Evolutionary conservation across 169 alveolate genomes (phyloP), one percentile per base, ranked within the genome.

Genomic region (Toxoplasma gondii): DNA sequence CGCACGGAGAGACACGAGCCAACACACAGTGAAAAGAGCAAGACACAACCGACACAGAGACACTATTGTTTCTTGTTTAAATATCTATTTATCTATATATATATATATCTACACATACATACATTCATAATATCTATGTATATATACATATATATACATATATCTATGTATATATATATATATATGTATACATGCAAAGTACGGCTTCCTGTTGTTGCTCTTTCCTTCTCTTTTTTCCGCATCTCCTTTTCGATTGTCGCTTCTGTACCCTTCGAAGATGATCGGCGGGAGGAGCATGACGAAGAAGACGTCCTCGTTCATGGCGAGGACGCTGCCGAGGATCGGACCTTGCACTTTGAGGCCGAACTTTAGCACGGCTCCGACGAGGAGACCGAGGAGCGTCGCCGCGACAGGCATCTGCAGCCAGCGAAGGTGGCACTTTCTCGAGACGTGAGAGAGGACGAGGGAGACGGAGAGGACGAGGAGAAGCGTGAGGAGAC

Each of bases 271-370:
- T 82, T 93, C 91, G 64, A 94, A 94, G 31, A 94, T 92, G 49
- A 94, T 94, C 22, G 96, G 96, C 17, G 96, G 96, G 64, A 94
- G 93, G 78, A 94, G 93, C 43, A 94, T 58, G 64, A 94, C 88
- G 43, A 94, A 94, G 88, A 94, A 94, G 43, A 94, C 93, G 34
- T 94, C 96, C 34, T 94, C 94, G 58, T 94, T 94, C 49, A 94
- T 41, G 22, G 94, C 96, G 82, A 94, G 86, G 36, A 94, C 87
- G 54, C 88, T 82, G 54, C 84, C 88, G 24, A 93, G 81, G 54
- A 81, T 82, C 29, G 86, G 83, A 31, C 44, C 83, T 44, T 69
- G 67, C 24, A 27, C 88, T 64, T 45, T 29, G 80, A 43, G 74
- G 19, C n/a, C 58, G 44, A 43, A 38, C 34, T 91, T 82, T 54